These are phyloP conservation scores for Agroathelia rolfsii DNA, from an alignment of 1,284 basidiomycete genomes.

Conservation along the genomic window DNA sequence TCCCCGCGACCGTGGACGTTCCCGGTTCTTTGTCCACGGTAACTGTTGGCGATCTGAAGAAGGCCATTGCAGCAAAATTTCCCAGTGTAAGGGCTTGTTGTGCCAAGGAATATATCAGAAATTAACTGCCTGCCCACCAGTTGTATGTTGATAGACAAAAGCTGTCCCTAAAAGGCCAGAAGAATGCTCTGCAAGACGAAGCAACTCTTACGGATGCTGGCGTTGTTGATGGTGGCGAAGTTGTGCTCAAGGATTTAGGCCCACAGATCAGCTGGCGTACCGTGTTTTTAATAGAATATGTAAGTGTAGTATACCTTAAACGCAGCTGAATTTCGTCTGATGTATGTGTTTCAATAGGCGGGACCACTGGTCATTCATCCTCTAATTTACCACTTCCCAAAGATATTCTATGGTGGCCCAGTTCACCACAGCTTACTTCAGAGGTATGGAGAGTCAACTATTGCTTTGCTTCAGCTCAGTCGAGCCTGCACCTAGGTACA, in stretches of 20 bases:
- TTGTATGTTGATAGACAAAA: slow-evolving; percentile 67
- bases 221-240: slow-evolving; percentile 44
- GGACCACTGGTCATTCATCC: slow-evolving; percentile 93
- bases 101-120: not conserved
- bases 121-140: slow-evolving; percentile 27
- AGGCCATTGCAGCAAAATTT: slow-evolving; percentile 41
- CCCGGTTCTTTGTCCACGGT: slow-evolving; percentile 30
- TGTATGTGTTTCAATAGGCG: slow-evolving; percentile 32
- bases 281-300: slow-evolving; percentile 88
- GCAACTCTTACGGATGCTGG: slow-evolving; percentile 48
- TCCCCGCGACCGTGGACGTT: slow-evolving; percentile 51
- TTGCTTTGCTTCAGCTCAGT: slow-evolving; percentile 2
- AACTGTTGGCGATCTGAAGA: slow-evolving; percentile 55
- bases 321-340: slow-evolving; percentile 10
- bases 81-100: slow-evolving; percentile 42
- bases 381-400: slow-evolving; percentile 68
- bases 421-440: slow-evolving; percentile 75
- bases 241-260: slow-evolving; percentile 82
- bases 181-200: slow-evolving; percentile 54
- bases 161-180: slow-evolving; percentile 52
- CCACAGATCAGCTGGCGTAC: slow-evolving; percentile 80
- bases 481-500: slow-evolving; percentile 40
- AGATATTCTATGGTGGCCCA: slow-evolving; percentile 55
- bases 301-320: slow-evolving; percentile 27
- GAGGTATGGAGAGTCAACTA: slow-evolving; percentile 36